These are phyloP conservation scores for Trichoderma guizhouense DNA, from an alignment of 2,329 filamentous ascomycete species.

Conservation along the genomic window DNA sequence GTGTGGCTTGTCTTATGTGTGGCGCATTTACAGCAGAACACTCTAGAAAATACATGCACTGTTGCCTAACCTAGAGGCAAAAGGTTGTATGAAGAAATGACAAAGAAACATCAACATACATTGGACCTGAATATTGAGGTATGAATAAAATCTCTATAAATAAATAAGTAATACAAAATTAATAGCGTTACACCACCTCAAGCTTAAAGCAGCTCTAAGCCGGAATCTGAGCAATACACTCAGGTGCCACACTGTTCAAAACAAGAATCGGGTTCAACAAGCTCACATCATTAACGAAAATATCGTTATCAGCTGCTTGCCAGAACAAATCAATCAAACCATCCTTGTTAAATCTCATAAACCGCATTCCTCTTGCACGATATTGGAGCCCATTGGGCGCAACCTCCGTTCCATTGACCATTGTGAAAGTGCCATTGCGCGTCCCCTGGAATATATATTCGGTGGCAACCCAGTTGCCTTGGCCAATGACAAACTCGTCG, in stretches of 20 bases:
- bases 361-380: background rate
- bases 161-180: background rate
- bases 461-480: slow-evolving; percentile 9
- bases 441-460: slow-evolving; percentile 3
- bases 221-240: background rate
- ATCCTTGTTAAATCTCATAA: slow-evolving; percentile 5
- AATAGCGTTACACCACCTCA: background rate
- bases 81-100: background rate
- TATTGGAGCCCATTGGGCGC: background rate
- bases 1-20: slow-evolving; percentile 6
- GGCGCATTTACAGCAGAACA: background rate
- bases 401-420: background rate
- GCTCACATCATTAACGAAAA: background rate
- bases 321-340: slow-evolving; percentile 5
- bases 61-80: background rate
- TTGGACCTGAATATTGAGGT: background rate
- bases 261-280: background rate
- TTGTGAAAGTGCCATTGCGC: background rate
- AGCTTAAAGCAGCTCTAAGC: background rate
- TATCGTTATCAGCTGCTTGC: background rate
- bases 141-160: background rate
- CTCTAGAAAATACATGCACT: background rate
- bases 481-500: slow-evolving; percentile 1
- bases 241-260: background rate
- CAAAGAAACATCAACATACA: background rate